Evolutionary conservation across 257 asterid species (phyloP).

Genomic region (Eucommia ulmoides): DNA sequence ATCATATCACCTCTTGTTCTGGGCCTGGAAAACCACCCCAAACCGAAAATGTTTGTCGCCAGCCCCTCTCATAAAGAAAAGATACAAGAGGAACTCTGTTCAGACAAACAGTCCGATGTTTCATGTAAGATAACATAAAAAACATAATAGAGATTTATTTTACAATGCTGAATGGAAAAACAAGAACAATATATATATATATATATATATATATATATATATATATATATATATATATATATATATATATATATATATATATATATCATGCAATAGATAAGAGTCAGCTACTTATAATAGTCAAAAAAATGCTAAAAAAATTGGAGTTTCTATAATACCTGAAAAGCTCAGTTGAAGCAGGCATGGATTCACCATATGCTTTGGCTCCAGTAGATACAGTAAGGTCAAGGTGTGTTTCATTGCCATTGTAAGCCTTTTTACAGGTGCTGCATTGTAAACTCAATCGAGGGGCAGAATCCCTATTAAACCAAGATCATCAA

Average conservation of each 20-base stretch:
- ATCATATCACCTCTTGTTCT: conserved; percentile 53
- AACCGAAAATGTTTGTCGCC: conserved; percentile 67
- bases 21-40: conserved; percentile 94
- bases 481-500: conserved; percentile 6
- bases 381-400: conserved; percentile 46
- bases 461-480: conserved; percentile 36
- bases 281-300: too few relatives aligned
- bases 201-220: too few relatives aligned
- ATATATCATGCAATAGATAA: not conserved
- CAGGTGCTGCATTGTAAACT: conserved; percentile 51
- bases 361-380: conserved; percentile 54
- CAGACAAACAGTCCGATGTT: too few relatives aligned
- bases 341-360: conserved; percentile 71
- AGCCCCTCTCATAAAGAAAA: conserved; percentile 83
- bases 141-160: not conserved
- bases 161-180: not conserved
- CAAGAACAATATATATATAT: too few relatives aligned
- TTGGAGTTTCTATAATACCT: conserved; percentile 23
- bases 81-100: conserved; percentile 59
- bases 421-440: conserved; percentile 47
- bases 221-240: too few relatives aligned
- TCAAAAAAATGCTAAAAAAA: not conserved
- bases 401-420: conserved; percentile 52
- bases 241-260: too few relatives aligned
- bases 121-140: conserved; percentile 1